phyloP scores from a whole-genome alignment of 148 eudicot species.

The Rhododendron griersonianum region DNA sequence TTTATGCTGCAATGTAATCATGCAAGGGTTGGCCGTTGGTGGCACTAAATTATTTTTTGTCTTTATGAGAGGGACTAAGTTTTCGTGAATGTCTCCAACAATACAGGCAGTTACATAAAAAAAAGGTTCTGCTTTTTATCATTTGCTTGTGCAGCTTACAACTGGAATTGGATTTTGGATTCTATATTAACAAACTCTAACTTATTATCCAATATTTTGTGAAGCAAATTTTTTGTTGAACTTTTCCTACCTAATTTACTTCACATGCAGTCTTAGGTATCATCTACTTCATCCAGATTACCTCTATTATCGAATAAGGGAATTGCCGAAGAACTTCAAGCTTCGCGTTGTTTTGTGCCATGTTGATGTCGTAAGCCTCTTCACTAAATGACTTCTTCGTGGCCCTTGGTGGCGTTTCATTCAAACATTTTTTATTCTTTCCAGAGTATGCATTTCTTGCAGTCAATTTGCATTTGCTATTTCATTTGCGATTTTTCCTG shows the following conservation, averaged over 20 bases:
- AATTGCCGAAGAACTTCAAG: constrained; percentile 81
- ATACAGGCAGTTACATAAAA: not conserved
- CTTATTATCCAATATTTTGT: not conserved
- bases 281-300: constrained; percentile 96
- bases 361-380: constrained; percentile 81
- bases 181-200: not conserved
- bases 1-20: not conserved
- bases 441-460: not conserved
- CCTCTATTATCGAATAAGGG: constrained; percentile 83
- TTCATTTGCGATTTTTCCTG: not conserved
- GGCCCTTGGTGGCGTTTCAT: not conserved
- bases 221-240: not conserved
- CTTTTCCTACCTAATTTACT: not conserved
- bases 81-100: not conserved
- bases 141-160: not conserved
- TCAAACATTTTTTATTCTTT: not conserved
- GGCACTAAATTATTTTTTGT: not conserved
- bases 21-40: not conserved
- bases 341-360: constrained; percentile 87
- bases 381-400: constrained; percentile 1
- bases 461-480: not conserved
- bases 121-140: not conserved
- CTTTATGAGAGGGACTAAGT: not conserved
- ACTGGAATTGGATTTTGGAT: not conserved
- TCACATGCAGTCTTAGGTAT: constrained; percentile 73